Evolutionary conservation across 306 rosid species (phyloP).

Genomic region (Gynostemma pentaphyllum): DNA sequence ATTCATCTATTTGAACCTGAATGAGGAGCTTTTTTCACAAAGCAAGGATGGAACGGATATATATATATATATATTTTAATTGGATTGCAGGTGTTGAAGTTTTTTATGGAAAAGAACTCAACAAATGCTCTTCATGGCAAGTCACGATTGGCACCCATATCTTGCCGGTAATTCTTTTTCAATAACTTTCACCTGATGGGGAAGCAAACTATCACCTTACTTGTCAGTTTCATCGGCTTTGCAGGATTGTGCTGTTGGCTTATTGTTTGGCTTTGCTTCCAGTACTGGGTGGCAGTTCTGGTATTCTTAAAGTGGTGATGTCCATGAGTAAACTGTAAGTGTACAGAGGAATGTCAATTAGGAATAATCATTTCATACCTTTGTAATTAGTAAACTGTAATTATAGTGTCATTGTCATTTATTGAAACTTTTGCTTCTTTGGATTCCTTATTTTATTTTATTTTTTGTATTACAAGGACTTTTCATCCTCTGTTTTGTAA

Average conservation of each 20-base stretch:
- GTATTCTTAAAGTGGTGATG: conserved; percentile 77
- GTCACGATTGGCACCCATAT: conserved; percentile 73
- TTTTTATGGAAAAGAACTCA: conserved; percentile 82
- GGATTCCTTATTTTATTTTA: too few relatives aligned
- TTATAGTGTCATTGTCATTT: too few relatives aligned
- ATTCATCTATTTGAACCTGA: too few relatives aligned
- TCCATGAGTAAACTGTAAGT: conserved; percentile 92
- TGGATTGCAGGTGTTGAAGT: conserved; percentile 68
- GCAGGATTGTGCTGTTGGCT: conserved; percentile 42
- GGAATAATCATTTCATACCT: background rate
- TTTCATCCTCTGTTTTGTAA: too few relatives aligned
- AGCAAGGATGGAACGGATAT: too few relatives aligned
- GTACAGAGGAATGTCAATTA: background rate
- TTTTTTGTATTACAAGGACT: too few relatives aligned
- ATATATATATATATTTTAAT: too few relatives aligned
- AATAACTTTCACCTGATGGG: conserved; percentile 6
- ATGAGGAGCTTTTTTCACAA: too few relatives aligned
- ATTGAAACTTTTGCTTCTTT: too few relatives aligned
- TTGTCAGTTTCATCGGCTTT: conserved; percentile 10
- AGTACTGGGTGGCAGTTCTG: conserved; percentile 91
- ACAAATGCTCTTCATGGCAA: conserved; percentile 91
- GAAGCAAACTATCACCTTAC: background rate
- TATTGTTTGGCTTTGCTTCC: conserved; percentile 76
- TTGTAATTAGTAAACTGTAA: background rate
- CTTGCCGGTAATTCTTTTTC: conserved; percentile 42